Percentiles rank a stretch among this genome's conserved stretches.
phyloP scores from a whole-genome alignment of 2,329 filamentous ascomycete genomes.

The Alternaria metachromatica region DNA sequence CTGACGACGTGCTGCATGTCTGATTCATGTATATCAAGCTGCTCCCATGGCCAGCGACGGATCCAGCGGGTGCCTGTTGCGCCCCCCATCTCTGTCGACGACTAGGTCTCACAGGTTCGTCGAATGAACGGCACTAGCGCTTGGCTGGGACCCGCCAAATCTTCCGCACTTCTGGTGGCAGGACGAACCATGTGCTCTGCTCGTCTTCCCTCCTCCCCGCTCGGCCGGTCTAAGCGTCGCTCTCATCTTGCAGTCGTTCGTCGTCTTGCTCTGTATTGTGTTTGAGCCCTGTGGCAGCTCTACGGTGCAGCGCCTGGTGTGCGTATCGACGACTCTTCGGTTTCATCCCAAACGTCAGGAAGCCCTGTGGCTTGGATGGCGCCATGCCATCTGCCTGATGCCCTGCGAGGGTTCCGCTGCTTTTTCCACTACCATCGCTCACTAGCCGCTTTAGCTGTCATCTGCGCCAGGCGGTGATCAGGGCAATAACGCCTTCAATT shows the following conservation, averaged over 20 bases:
- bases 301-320: background rate
- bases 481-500: slow-evolving; percentile 1
- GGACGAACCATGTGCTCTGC: slow-evolving; percentile 2
- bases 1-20: background rate
- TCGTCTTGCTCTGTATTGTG: slow-evolving; percentile 1
- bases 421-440: slow-evolving; percentile 5
- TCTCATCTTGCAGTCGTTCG: slow-evolving; percentile 1
- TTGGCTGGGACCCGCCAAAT: slow-evolving; percentile 9
- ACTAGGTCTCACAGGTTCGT: slow-evolving; percentile 4
- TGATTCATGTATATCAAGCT: background rate
- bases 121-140: slow-evolving; percentile 9
- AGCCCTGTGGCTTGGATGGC: slow-evolving; percentile 1
- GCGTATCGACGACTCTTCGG: background rate
- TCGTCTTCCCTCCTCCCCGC: background rate
- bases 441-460: slow-evolving; percentile 4
- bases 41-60: background rate
- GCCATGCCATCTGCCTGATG: background rate
- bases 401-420: background rate
- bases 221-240: slow-evolving; percentile 2
- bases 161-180: slow-evolving; percentile 7
- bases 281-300: slow-evolving; percentile 7
- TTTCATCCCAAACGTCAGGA: slow-evolving; percentile 7
- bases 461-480: slow-evolving; percentile 8
- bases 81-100: background rate
- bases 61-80: background rate